These are phyloP conservation scores for Fusarium sp. DNA, from an alignment of 2,329 filamentous ascomycete species.

Conservation along the genomic window DNA sequence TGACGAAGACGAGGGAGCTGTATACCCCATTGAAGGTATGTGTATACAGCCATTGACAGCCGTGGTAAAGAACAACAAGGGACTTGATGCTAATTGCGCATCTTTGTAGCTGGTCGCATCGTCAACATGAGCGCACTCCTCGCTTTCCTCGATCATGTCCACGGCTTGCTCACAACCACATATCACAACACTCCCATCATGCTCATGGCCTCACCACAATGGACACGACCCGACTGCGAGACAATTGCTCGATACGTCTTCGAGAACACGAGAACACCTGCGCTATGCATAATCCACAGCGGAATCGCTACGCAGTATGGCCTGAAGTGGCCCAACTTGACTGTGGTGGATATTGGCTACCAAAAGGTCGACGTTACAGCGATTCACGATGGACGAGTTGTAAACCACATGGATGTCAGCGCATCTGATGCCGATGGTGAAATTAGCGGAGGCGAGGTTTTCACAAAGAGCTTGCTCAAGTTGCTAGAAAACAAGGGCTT, in stretches of 20 bases:
- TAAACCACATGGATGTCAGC: conserved; percentile 72
- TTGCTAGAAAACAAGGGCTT: conserved; percentile 71
- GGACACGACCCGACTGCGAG: conserved; percentile 89
- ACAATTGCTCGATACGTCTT: conserved; percentile 93
- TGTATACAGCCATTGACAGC: conserved; percentile 45
- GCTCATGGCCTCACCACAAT: conserved; percentile 88
- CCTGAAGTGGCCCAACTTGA: conserved; percentile 78
- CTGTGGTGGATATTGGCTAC: conserved; percentile 89
- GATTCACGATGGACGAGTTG: conserved; percentile 82
- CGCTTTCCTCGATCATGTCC: conserved; percentile 90
- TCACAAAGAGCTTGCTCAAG: conserved; percentile 78
- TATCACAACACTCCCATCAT: conserved; percentile 97
- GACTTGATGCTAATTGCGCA: conserved; percentile 23
- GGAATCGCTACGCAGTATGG: conserved; percentile 90
- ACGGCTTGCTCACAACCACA: conserved; percentile 87
- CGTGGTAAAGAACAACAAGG: neutral
- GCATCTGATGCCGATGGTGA: conserved; percentile 60
- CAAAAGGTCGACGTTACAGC: conserved; percentile 94
- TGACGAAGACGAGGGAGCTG: conserved; percentile 86
- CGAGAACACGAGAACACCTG: conserved; percentile 95
- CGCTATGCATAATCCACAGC: conserved; percentile 89
- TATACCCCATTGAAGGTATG: conserved; percentile 81
- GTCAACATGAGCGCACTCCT: conserved; percentile 93
- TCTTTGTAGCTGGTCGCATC: conserved; percentile 75
- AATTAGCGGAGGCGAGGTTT: conserved; percentile 85